Conservation (phyloP, 78 protist species). For the Dictyostelium firmibasis region DNA sequence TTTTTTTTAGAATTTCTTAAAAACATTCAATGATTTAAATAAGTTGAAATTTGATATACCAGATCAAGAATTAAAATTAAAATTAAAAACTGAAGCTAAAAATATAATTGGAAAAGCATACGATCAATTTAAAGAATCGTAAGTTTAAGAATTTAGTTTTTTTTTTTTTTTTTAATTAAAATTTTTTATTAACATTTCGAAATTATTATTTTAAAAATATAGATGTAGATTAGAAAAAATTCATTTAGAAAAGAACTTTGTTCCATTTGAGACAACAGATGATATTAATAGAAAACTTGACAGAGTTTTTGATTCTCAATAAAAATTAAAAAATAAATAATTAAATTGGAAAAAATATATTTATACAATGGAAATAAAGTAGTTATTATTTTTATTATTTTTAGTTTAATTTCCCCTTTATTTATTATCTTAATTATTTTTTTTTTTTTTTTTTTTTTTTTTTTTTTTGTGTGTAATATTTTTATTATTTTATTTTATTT, state of each 20-base stretch:
- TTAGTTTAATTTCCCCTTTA: no score
- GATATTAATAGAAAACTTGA: slow-evolving; percentile 63
- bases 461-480: no score
- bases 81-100: slow-evolving; percentile 33
- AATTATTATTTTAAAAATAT: neutral
- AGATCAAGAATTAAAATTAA: slow-evolving; percentile 38
- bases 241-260: slow-evolving; percentile 58
- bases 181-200: no score
- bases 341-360: neutral
- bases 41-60: slow-evolving; percentile 71
- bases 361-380: no score
- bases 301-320: slow-evolving; percentile 41
- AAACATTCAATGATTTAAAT: slow-evolving; percentile 39
- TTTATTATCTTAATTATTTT: no score
- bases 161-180: no score
- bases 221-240: slow-evolving; percentile 60
- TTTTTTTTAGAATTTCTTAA: slow-evolving; percentile 36
- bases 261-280: slow-evolving; percentile 62
- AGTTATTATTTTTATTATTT: neutral
- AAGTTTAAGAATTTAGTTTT: no score
- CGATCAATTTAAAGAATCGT: slow-evolving; percentile 50
- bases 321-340: neutral
- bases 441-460: no score
- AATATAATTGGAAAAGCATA: neutral
- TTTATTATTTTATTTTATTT: no score